A percentile compares a stretch with the other conserved stretches of the same genome.
These are phyloP conservation scores for Ampelocalamus luodianensis DNA, from an alignment of 176 grass and related monocot species.

Conservation along the genomic window DNA sequence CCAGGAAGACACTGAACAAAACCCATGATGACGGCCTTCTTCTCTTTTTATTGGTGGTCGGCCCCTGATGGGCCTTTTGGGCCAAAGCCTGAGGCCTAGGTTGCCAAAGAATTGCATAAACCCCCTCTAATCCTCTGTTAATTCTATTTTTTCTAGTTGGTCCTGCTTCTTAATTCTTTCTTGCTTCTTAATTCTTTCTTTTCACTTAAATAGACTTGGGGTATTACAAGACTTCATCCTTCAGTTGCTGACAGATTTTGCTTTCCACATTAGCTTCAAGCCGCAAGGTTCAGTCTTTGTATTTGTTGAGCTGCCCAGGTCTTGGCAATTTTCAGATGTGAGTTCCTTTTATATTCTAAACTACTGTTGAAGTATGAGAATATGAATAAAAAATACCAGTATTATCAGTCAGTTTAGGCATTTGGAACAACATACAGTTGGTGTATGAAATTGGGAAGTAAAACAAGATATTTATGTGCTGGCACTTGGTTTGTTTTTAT, in stretches of 20 bases:
- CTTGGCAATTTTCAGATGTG: conserved; percentile 80
- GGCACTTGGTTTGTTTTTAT: neutral
- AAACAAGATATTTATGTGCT: neutral
- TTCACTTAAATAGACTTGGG: too few relatives aligned
- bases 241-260: conserved; percentile 68
- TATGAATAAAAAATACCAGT: neutral
- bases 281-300: conserved; percentile 86
- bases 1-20: too few relatives aligned
- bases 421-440: neutral
- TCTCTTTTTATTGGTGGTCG: too few relatives aligned
- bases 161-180: too few relatives aligned
- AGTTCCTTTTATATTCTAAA: conserved; percentile 39
- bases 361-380: neutral
- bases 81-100: too few relatives aligned
- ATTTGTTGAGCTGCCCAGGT: conserved; percentile 74
- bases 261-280: conserved; percentile 67
- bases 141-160: too few relatives aligned
- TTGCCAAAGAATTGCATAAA: too few relatives aligned
- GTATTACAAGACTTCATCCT: too few relatives aligned
- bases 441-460: neutral
- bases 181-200: too few relatives aligned
- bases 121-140: too few relatives aligned
- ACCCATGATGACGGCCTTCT: too few relatives aligned
- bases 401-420: neutral
- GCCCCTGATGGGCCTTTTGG: too few relatives aligned